Conservation (phyloP, 306 rosid species). For the Fagus crenata region DNA sequence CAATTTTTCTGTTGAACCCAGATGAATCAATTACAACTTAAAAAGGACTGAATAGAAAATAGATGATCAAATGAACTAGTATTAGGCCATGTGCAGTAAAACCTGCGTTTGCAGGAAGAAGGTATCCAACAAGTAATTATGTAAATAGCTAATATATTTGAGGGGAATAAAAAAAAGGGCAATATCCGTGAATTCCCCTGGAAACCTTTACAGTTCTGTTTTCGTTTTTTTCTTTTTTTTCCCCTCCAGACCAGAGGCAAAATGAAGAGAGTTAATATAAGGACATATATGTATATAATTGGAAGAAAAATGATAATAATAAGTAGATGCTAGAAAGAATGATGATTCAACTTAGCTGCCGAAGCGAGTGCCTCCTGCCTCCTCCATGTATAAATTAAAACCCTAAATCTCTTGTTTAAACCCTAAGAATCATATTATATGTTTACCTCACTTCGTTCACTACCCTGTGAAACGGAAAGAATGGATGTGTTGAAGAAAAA, state of each 20-base stretch:
- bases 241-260: neutral
- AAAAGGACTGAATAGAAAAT: too few species aligned
- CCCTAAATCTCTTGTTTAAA: slow-evolving; percentile 9
- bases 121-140: too few species aligned
- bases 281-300: neutral
- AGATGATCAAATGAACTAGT: too few species aligned
- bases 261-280: neutral
- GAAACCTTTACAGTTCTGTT: neutral
- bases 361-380: neutral
- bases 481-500: neutral
- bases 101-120: too few species aligned
- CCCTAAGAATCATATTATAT: slow-evolving; percentile 21
- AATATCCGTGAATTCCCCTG: too few species aligned
- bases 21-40: too few species aligned
- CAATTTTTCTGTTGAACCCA: neutral
- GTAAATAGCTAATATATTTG: too few species aligned
- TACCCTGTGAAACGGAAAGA: neutral
- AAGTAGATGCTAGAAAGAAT: slow-evolving; percentile 1
- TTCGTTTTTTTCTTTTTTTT: too few species aligned
- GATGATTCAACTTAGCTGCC: neutral
- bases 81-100: too few species aligned
- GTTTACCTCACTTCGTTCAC: neutral
- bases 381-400: neutral
- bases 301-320: neutral
- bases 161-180: too few species aligned